phyloP scores from a whole-genome alignment of 2,329 filamentous ascomycete species.

The Fusarium ramigenum region DNA sequence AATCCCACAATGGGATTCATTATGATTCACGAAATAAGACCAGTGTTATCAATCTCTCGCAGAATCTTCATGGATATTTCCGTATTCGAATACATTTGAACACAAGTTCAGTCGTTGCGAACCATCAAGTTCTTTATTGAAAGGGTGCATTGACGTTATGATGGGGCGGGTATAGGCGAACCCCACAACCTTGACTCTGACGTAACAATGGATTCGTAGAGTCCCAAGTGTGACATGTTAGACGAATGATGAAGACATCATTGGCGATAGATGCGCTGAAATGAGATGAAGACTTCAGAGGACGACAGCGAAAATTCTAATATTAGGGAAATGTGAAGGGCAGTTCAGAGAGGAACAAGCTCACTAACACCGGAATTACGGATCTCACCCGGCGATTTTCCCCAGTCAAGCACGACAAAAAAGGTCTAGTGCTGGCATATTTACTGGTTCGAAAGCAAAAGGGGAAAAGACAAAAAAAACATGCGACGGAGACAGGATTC shows the following conservation, averaged over 20 bases:
- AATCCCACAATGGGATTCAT: neutral
- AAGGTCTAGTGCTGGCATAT: neutral
- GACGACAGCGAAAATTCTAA: accelerated
- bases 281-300: accelerated
- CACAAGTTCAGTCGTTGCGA: too few relatives aligned
- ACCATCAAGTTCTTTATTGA: neutral
- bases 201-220: neutral
- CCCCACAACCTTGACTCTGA: neutral
- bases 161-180: neutral
- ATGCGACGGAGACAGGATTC: constrained; percentile 1
- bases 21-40: neutral
- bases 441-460: accelerated
- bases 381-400: neutral
- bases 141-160: neutral
- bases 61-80: neutral
- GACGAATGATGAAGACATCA: accelerated
- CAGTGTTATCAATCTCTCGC: neutral
- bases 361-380: neutral
- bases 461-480: accelerated
- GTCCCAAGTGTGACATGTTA: neutral
- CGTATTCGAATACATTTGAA: neutral
- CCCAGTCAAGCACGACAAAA: neutral
- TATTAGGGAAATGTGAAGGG: accelerated
- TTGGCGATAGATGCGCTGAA: accelerated
- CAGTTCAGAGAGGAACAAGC: neutral